phyloP scores from a whole-genome alignment of 306 rosid species.

The Prosopis cineraria region DNA sequence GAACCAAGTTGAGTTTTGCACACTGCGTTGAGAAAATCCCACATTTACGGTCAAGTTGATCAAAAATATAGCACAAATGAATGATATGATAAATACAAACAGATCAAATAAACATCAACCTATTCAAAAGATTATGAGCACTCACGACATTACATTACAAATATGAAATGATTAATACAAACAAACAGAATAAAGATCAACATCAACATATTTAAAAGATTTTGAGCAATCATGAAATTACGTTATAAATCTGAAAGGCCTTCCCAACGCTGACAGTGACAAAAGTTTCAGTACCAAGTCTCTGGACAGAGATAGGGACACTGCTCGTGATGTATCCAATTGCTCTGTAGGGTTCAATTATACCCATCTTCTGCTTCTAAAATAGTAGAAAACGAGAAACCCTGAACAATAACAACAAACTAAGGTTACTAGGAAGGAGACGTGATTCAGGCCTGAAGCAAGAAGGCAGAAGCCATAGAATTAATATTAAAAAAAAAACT shows the following conservation, averaged over 20 bases:
- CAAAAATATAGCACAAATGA: not conserved
- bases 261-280: slow-evolving; percentile 85
- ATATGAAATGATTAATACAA: slow-evolving; percentile 47
- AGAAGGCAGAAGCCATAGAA: too few species aligned
- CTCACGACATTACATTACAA: slow-evolving; percentile 55
- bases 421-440: too few species aligned
- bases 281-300: slow-evolving; percentile 90
- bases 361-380: slow-evolving; percentile 57
- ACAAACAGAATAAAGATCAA: not conserved
- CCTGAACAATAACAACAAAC: not conserved
- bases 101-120: not conserved
- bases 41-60: not conserved
- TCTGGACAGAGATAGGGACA: slow-evolving; percentile 78
- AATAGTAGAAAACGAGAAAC: not conserved
- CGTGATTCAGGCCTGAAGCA: too few species aligned
- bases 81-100: not conserved
- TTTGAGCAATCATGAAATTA: slow-evolving; percentile 14
- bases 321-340: slow-evolving; percentile 77
- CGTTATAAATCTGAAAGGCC: slow-evolving; percentile 89
- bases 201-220: not conserved
- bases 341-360: slow-evolving; percentile 83
- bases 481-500: too few species aligned
- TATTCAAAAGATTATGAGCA: not conserved
- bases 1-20: slow-evolving; percentile 78
- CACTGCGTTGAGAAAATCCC: slow-evolving; percentile 52